Evolutionary conservation across 225 moss, liverwort and hornwort genomes (phyloP).

Genomic region (Marchantia paleacea): DNA sequence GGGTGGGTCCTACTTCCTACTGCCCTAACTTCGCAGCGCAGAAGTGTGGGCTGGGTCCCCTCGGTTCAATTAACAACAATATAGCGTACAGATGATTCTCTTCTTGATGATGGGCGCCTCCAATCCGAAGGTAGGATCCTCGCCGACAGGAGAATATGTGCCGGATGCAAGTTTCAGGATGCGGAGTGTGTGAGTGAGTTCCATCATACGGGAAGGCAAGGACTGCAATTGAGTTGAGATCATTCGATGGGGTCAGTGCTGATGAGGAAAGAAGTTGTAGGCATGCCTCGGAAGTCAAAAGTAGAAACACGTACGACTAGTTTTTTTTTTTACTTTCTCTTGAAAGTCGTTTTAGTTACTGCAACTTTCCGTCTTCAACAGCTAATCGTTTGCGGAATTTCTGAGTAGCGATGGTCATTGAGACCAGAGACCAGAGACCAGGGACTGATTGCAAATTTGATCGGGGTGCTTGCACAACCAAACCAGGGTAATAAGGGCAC

Average conservation of each 20-base stretch:
- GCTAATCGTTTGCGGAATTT: neutral
- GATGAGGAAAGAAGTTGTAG: neutral
- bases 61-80: neutral
- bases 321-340: neutral
- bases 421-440: neutral
- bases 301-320: neutral
- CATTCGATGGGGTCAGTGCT: neutral
- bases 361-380: neutral
- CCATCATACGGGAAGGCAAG: neutral
- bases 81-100: neutral
- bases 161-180: neutral
- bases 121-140: neutral
- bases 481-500: neutral
- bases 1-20: neutral
- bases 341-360: neutral
- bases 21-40: neutral
- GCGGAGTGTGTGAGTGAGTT: neutral
- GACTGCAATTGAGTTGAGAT: too few relatives aligned
- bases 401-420: neutral
- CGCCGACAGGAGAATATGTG: neutral
- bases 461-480: too few relatives aligned
- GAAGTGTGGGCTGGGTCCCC: neutral
- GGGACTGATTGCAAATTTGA: neutral
- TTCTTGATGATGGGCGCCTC: neutral
- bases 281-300: neutral